These are phyloP conservation scores for Diutina scorzettiae DNA, from an alignment of 1,139 yeast species.

Conservation along the genomic window DNA sequence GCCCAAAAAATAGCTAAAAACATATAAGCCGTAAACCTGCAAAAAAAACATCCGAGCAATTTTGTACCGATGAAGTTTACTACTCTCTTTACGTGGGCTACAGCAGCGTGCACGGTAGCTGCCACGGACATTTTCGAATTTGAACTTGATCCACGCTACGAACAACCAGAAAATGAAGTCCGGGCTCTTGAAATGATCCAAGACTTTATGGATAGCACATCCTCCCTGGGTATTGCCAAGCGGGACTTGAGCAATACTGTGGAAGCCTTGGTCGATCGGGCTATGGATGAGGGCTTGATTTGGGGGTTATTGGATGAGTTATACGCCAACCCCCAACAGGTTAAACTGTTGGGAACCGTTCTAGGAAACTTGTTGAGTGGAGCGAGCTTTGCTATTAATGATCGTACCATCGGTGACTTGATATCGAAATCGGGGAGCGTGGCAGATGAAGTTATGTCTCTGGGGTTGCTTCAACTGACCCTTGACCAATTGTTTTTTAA, in stretches of 20 bases:
- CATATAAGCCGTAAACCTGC: too few relatives aligned
- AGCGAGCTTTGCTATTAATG: not conserved
- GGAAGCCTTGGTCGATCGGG: not conserved
- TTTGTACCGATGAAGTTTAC: slow-evolving; percentile 4
- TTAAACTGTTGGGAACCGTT: not conserved
- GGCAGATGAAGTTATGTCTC: not conserved
- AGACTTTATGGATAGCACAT: not conserved
- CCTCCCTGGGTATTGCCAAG: not conserved
- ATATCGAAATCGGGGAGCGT: not conserved
- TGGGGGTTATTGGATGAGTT: slow-evolving; percentile 1
- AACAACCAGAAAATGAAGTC: not conserved
- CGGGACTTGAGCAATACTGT: slow-evolving; percentile 1
- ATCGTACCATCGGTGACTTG: not conserved
- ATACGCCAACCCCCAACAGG: not conserved
- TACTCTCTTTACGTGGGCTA: not conserved
- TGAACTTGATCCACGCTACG: not conserved
- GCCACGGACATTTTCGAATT: not conserved
- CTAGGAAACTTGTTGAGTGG: not conserved
- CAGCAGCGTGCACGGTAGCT: not conserved
- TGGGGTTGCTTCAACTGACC: slow-evolving; percentile 2
- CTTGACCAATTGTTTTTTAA: not conserved
- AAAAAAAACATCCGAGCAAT: too few relatives aligned
- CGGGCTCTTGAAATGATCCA: not conserved
- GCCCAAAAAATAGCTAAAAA: too few relatives aligned
- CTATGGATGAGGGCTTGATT: not conserved